Base-by-base conservation (phyloP, 352 stramenopile genomes). In the Globisporangium megalacanthum region DNA sequence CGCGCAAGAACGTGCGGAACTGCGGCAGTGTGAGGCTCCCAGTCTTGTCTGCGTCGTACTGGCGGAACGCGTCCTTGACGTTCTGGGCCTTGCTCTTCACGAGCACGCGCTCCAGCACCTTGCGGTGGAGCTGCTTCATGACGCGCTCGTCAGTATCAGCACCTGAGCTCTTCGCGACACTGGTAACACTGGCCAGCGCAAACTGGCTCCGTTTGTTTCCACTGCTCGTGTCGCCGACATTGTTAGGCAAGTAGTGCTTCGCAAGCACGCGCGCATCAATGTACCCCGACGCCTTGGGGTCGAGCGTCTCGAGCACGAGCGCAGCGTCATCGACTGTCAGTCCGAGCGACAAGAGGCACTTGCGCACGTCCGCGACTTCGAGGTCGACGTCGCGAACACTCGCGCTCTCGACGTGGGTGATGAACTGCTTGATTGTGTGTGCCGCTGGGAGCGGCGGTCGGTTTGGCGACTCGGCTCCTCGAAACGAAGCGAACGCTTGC, bases 11-110 rank as follows among this genome's bases (percentile, higher is more conserved):
- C 5, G 64, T 56, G 7, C 72, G 69, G 46, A 86, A 84, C 49
- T 89, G 77, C 15, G 66, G 29, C 4, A 65, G 4, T 0, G 64
- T 73, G 29, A 89, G 52, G n/a, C 79, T 65, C 1, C 79, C 79
- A 2, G 56, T 62, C 4, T 77, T 76, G 25, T 73, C 70, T 6
- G 57, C 58, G 55, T 89, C 79, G 52, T 88, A 89, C 35, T 79
- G 63, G 2, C 77, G 73, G 57, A 89, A 89, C 35, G 79, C 68
- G 47, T 89, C 75, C 54, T 89, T 86, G 36, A 89, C 56, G 48
- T 58, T 89, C 42, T 82, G 61, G 19, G 58, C 84, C 6, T 80
- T 65, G 54, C 71, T 82, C 37, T 70, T 76, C 10, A 85, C 44
- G 0, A 85, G 64, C 49, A 83, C 68, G 19, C 75, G 72, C 53